A percentile compares a stretch with the other conserved stretches of the same genome.
phyloP scores from a whole-genome alignment of 2,329 filamentous ascomycete species.

The Cladosporium sp. region DNA sequence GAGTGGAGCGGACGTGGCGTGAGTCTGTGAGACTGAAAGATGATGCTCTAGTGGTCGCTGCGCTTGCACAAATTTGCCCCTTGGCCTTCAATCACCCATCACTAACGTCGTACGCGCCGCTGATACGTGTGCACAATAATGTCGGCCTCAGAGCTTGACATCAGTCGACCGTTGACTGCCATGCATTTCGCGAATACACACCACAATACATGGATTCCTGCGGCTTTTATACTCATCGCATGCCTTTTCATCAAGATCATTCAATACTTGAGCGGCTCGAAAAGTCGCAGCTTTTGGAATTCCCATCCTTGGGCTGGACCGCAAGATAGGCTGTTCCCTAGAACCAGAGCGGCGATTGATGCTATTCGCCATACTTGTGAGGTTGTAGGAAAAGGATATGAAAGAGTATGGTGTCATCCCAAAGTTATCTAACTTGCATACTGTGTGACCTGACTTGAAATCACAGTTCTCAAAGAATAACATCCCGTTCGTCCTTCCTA shows the following conservation, averaged over 20 bases:
- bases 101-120: no score
- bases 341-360: constrained; percentile 19
- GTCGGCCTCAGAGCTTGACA: neutral
- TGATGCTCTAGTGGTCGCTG: no score
- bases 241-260: neutral
- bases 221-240: neutral
- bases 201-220: neutral
- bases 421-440: no score
- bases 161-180: neutral
- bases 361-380: constrained; percentile 22
- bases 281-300: neutral
- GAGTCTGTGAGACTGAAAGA: no score
- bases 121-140: neutral
- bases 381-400: constrained; percentile 23
- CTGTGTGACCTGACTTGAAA: neutral
- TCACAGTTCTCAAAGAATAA: constrained; percentile 22
- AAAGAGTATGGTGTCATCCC: constrained; percentile 19
- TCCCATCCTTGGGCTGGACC: neutral
- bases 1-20: no score
- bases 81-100: no score
- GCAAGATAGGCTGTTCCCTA: neutral
- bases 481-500: constrained; percentile 26
- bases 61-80: no score
- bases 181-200: neutral
- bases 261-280: neutral